Evolutionary conservation across 2,329 filamentous ascomycete species (phyloP).

Genomic region (Ophiostoma sp.): DNA sequence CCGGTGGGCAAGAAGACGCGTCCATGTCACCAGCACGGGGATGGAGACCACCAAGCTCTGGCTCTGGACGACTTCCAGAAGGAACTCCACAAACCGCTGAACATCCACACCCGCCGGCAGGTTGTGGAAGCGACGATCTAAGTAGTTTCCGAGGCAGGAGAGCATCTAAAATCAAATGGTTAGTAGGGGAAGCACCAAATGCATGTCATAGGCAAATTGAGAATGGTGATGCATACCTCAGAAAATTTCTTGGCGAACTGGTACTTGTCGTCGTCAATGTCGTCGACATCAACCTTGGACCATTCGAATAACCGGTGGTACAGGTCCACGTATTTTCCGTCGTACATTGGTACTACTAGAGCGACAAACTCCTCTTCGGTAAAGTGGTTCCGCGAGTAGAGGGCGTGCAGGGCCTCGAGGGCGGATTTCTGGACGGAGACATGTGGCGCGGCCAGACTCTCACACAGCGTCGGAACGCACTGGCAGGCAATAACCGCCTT

Average conservation of each 20-base stretch:
- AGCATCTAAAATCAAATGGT: conserved; percentile 61
- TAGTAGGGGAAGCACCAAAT: no score
- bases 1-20: conserved; percentile 72
- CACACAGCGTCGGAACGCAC: conserved; percentile 69
- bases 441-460: conserved; percentile 68
- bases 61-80: conserved; percentile 77
- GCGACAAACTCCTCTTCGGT: conserved; percentile 75
- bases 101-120: conserved; percentile 66
- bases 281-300: conserved; percentile 74
- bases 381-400: conserved; percentile 75
- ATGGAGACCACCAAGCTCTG: conserved; percentile 92
- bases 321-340: conserved; percentile 67
- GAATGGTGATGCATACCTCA: conserved; percentile 60
- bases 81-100: conserved; percentile 73
- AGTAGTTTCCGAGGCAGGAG: conserved; percentile 78
- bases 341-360: conserved; percentile 78
- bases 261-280: conserved; percentile 90
- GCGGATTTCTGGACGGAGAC: conserved; percentile 76
- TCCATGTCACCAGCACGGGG: conserved; percentile 87
- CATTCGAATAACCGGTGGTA: conserved; percentile 75
- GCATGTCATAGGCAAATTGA: not conserved
- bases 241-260: conserved; percentile 90
- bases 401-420: conserved; percentile 77
- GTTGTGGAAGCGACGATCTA: conserved; percentile 72
- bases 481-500: conserved; percentile 73